Base-by-base conservation (phyloP, 2,329 filamentous ascomycete species). In the Epicoccum sorghinum region DNA sequence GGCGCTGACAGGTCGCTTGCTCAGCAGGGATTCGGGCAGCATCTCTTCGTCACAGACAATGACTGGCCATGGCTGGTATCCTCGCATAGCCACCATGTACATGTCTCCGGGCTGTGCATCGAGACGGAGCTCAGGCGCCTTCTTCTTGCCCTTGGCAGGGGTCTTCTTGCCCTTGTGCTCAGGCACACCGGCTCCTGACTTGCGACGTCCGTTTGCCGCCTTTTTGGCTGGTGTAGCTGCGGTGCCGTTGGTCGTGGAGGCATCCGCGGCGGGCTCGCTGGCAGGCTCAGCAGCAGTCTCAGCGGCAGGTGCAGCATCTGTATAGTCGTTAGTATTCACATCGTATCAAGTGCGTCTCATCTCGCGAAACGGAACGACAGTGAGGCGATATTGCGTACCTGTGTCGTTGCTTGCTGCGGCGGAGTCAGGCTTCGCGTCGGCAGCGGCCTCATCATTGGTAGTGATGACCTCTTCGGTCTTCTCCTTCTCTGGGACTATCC, bases 31-130 rank as follows among this genome's bases (percentile, higher is more conserved):
- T 53, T 87, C 82, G 2, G 95, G 93, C 18, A 99, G 86, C 88
- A 99, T 98, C 58, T 89, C 87, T 75, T 99, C 93, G 72, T 96
- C 92, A 74, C 91, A 95, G 66, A 99, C 86, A 71, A 99, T 90
- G 49, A 91, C 89, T 13, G 95, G 95, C 95, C 95, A 99, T 35
- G 91, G 88, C 29, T 95, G 91, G 76, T 91, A 96, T 56, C 93
- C 95, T 82, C 96, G 96, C 76, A 99, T 87, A 75, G 93, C 90
- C 61, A 96, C 91, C 71, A 96, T 87, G 78, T 89, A 98, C 77
- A 93, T 89, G 68, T 98, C 89, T 64, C 96, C 95, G 4, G 95
- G 90, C 79, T 96, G 83, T 60, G 91, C 93, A 71, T 96, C 86
- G 47, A 91, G 82, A 65, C 80, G 78, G 38, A 82, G 73, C 48